phyloP scores from a whole-genome alignment of 805 yeast genomes.

The Yamadazyma nakazawae region DNA sequence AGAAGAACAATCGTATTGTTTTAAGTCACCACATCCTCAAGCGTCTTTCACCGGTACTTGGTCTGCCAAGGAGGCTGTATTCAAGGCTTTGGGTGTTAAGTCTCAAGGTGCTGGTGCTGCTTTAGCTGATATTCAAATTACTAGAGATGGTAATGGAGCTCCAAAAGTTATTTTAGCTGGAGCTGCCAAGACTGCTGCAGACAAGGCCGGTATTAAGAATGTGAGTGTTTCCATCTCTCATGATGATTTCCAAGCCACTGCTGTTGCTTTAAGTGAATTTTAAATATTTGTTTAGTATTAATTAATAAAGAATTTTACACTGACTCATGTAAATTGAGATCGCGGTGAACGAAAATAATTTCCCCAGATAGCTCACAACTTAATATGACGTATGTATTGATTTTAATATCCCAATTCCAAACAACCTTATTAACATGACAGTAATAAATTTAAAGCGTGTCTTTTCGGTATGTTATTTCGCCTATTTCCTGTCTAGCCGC shows the following conservation, averaged over 20 bases:
- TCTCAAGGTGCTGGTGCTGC: constrained; percentile 96
- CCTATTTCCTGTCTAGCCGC: neutral
- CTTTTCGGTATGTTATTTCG: constrained; percentile 54
- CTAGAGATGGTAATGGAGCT: constrained; percentile 68
- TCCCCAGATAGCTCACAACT: neutral
- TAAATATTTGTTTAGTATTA: constrained; percentile 15
- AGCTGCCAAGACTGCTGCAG: constrained; percentile 71
- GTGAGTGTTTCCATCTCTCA: constrained; percentile 92
- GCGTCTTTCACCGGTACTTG: constrained; percentile 97
- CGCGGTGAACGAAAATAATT: neutral
- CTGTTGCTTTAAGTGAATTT: constrained; percentile 80
- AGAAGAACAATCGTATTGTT: constrained; percentile 76
- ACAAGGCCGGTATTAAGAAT: constrained; percentile 59
- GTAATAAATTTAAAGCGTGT: constrained; percentile 54
- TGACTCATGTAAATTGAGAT: neutral
- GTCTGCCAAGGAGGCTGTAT: constrained; percentile 99
- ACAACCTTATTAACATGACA: neutral
- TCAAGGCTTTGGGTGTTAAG: constrained; percentile 87
- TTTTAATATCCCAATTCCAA: no score
- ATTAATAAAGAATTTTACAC: no score
- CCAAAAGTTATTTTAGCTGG: constrained; percentile 81
- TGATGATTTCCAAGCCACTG: constrained; percentile 95
- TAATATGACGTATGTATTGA: neutral
- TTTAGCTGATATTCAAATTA: constrained; percentile 84
- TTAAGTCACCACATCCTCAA: constrained; percentile 67